phyloP scores from a whole-genome alignment of 768 basidiomycete genomes.

The Clavaria fumosa region DNA sequence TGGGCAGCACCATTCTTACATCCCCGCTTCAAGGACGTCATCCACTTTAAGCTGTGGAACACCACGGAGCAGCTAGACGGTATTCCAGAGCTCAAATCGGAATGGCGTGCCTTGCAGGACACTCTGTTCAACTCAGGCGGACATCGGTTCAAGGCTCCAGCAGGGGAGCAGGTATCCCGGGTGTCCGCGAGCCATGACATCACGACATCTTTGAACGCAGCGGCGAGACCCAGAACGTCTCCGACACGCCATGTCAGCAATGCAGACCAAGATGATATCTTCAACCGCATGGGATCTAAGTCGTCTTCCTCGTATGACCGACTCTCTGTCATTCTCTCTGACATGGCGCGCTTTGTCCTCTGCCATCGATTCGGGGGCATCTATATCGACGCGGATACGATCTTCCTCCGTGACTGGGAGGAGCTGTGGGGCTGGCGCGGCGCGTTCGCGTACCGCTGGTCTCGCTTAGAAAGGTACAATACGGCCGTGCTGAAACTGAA shows the following conservation, averaged over 20 bases:
- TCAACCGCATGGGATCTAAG: slow-evolving; percentile 74
- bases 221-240: slow-evolving; percentile 10
- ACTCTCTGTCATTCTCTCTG: slow-evolving; percentile 84
- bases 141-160: slow-evolving; percentile 50
- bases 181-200: slow-evolving; percentile 6
- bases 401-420: slow-evolving; percentile 95
- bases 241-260: slow-evolving; percentile 14
- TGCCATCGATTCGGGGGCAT: slow-evolving; percentile 94
- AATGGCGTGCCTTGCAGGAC: slow-evolving; percentile 66
- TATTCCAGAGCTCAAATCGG: slow-evolving; percentile 73
- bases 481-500: slow-evolving; percentile 92
- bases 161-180: slow-evolving; percentile 21
- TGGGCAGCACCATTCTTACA: slow-evolving; percentile 96
- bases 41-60: slow-evolving; percentile 97
- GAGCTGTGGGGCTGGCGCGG: slow-evolving; percentile 96
- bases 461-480: slow-evolving; percentile 83
- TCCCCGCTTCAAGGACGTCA: slow-evolving; percentile 77
- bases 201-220: slow-evolving; percentile 9
- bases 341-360: slow-evolving; percentile 96
- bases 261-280: slow-evolving; percentile 27
- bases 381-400: slow-evolving; percentile 93
- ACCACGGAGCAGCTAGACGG: slow-evolving; percentile 94
- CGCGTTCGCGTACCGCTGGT: slow-evolving; percentile 96
- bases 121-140: slow-evolving; percentile 84
- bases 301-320: slow-evolving; percentile 78